phyloP scores from a whole-genome alignment of 805 yeast species.

The Cyberlindnera subsufficiens region DNA sequence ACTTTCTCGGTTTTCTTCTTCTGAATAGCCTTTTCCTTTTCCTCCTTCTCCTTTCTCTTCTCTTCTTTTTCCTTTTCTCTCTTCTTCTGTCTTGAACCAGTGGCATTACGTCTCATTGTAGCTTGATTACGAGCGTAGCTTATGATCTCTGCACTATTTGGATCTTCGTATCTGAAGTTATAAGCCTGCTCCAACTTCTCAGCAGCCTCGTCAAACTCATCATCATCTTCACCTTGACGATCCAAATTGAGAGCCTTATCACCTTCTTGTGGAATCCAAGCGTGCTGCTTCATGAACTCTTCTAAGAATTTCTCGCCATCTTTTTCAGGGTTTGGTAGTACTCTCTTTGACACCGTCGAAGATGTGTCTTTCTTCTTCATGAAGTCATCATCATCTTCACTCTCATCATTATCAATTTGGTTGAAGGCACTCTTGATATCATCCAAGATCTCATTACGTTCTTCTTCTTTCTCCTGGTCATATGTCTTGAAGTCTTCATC shows the following conservation, averaged over 20 bases:
- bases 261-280: constrained; percentile 80
- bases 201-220: constrained; percentile 86
- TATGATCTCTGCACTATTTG: constrained; percentile 82
- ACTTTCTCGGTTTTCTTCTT: constrained; percentile 73
- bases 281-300: constrained; percentile 68
- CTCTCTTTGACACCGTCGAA: constrained; percentile 12
- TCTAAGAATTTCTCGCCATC: constrained; percentile 67
- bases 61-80: constrained; percentile 65
- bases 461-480: constrained; percentile 69
- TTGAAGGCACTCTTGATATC: constrained; percentile 71
- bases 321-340: constrained; percentile 58
- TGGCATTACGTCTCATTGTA: constrained; percentile 77
- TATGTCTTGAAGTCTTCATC: constrained; percentile 51
- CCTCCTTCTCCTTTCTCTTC: constrained; percentile 43
- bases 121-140: constrained; percentile 94
- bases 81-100: constrained; percentile 65
- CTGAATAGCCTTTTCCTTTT: constrained; percentile 54
- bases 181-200: constrained; percentile 89
- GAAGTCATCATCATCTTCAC: constrained; percentile 36
- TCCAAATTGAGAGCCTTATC: constrained; percentile 52
- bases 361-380: constrained; percentile 45
- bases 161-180: constrained; percentile 92
- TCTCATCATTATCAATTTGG: constrained; percentile 36
- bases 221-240: constrained; percentile 50
- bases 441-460: constrained; percentile 61